Evolutionary conservation across 2,329 filamentous ascomycete species (phyloP).

Genomic region (Huntiella bhutanensis): DNA sequence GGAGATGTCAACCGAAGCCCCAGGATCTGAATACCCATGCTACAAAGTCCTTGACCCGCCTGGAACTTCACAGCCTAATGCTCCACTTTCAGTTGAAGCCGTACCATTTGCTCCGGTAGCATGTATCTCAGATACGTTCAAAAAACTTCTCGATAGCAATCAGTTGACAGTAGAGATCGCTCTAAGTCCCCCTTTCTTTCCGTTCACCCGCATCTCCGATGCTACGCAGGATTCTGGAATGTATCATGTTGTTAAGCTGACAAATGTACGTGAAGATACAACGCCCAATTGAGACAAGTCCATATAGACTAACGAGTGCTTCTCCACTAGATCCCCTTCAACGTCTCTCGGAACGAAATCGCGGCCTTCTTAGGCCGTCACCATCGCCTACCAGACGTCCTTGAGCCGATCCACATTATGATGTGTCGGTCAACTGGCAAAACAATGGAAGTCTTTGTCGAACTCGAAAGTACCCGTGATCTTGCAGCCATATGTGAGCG

Average conservation of each 20-base stretch:
- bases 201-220: conserved; percentile 25
- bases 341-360: conserved; percentile 32
- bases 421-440: conserved; percentile 45
- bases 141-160: neutral
- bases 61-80: neutral
- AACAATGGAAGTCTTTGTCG: conserved; percentile 42
- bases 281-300: too few relatives aligned
- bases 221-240: conserved; percentile 16
- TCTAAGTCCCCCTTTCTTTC: conserved; percentile 24
- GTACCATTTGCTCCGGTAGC: neutral
- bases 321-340: conserved; percentile 33
- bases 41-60: neutral
- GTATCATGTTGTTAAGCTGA: conserved; percentile 29
- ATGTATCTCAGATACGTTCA: neutral
- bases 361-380: conserved; percentile 40
- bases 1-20: too few relatives aligned
- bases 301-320: neutral
- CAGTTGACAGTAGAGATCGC: conserved; percentile 14
- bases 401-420: conserved; percentile 42
- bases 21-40: neutral
- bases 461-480: conserved; percentile 33
- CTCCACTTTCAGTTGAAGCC: neutral
- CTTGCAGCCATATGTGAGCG: conserved; percentile 34
- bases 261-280: conserved; percentile 24
- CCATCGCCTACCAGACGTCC: conserved; percentile 31